Base-by-base conservation (phyloP, 1,284 basidiomycete genomes). In the Malassezia obtusa region DNA sequence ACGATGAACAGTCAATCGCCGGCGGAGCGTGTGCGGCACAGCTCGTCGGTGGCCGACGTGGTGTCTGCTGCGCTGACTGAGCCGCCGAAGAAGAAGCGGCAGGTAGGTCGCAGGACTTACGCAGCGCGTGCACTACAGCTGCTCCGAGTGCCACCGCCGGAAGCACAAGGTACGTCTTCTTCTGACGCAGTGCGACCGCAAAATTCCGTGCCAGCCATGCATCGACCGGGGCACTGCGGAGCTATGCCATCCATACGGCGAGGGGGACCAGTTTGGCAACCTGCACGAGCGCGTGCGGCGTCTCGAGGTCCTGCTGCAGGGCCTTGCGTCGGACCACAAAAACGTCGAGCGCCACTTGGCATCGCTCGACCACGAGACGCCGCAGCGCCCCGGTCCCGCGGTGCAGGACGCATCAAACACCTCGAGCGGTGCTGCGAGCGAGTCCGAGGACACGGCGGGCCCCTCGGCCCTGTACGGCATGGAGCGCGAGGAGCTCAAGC, bases 231-330 rank as follows among this genome's bases (percentile, higher is more conserved):
- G 68, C 21, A 47, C 69, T 2, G 65, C 58, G 17, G 67, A 69
- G 26, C 48, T 53, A 33, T 71, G 68, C 36, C 50, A 68, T 17
- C 62, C 64, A 0, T 71, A 68, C 32, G 65, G 68, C 26, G 63
- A 66, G 33, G 68, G 68, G 10, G 68, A 71, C 41, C 60, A 71
- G 45, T 63, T 62, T 30, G 68, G 67, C 21, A 65, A 68, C 43
- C 58, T 65, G 57, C 55, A 64, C 8, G 67, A 71, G 43, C 56
- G 67, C 8, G 58, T 71, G 12, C 59, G 59, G 30, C 62, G 68
- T 0, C 62, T 71, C 37, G 68, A 71, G 50, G 67, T 70, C 45
- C 59, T 71, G 14, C 64, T 71, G 39, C 64, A 71, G 37, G 68
- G 65, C 8, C 58, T 71, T 24, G 68, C 67, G 32, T 59, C 58